Percentiles rank a stretch among this genome's conserved stretches.
These are phyloP conservation scores for Nakazawaea ishiwadae DNA, from an alignment of 805 yeast species.

Conservation along the genomic window DNA sequence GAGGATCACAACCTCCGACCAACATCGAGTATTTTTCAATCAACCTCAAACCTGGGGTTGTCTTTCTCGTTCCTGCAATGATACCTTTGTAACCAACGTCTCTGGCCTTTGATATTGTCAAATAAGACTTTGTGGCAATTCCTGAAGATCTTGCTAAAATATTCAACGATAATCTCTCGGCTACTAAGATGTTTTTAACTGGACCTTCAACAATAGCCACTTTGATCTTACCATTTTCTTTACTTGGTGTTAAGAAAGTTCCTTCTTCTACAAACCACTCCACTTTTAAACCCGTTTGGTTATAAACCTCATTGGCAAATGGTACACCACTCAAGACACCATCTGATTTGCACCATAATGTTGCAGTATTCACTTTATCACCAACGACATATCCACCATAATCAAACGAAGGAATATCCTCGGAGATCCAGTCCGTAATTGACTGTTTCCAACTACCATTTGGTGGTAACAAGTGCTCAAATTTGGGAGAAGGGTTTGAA, in stretches of 20 bases:
- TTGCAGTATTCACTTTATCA: slow-evolving; percentile 60
- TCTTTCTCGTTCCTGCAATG: slow-evolving; percentile 94
- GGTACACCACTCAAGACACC: slow-evolving; percentile 87
- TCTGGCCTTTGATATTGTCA: slow-evolving; percentile 57
- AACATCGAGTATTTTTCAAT: slow-evolving; percentile 92
- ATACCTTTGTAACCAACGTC: slow-evolving; percentile 69
- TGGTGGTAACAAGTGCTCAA: slow-evolving; percentile 59
- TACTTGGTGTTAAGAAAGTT: slow-evolving; percentile 39
- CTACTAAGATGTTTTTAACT: slow-evolving; percentile 70
- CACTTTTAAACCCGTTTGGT: slow-evolving; percentile 65
- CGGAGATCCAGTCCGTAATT: slow-evolving; percentile 70
- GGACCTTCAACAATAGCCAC: slow-evolving; percentile 81
- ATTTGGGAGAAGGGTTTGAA: slow-evolving; percentile 28
- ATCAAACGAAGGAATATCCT: slow-evolving; percentile 92
- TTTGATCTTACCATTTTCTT: slow-evolving; percentile 47
- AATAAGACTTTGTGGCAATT: slow-evolving; percentile 69
- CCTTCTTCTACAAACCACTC: slow-evolving; percentile 81
- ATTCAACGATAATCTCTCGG: slow-evolving; percentile 85
- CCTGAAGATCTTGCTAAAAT: slow-evolving; percentile 82
- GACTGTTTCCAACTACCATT: slow-evolving; percentile 80
- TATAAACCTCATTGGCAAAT: slow-evolving; percentile 79
- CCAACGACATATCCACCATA: slow-evolving; percentile 97
- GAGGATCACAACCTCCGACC: slow-evolving; percentile 93
- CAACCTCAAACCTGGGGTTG: slow-evolving; percentile 92
- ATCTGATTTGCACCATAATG: slow-evolving; percentile 72